Conservation (phyloP, 495 filamentous ascomycete species). For the Neurospora africana region DNA sequence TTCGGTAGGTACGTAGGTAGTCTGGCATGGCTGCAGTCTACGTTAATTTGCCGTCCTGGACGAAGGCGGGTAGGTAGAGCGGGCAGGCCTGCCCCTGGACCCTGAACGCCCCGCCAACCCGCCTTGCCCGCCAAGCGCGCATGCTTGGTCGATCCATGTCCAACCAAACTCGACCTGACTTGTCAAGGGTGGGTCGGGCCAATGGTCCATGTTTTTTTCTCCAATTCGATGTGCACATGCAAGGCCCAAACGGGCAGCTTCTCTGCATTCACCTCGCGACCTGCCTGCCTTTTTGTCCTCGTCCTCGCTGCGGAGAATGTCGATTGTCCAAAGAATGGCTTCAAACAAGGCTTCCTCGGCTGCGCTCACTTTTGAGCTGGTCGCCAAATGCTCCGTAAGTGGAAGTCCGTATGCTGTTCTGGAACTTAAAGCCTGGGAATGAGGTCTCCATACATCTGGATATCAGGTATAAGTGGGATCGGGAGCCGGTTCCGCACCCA, state of each 20-base stretch:
- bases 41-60: too few species aligned
- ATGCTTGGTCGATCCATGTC: neutral
- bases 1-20: too few species aligned
- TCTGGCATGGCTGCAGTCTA: too few species aligned
- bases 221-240: neutral
- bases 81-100: neutral
- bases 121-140: too few species aligned
- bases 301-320: constrained; percentile 10
- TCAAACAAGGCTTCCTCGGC: constrained; percentile 31
- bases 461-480: neutral
- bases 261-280: neutral
- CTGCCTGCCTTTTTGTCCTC: neutral
- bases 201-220: neutral
- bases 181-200: neutral
- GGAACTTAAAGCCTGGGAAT: neutral
- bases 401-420: neutral
- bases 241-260: neutral
- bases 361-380: constrained; percentile 71
- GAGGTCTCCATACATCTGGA: neutral
- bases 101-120: neutral
- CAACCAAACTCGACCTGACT: neutral
- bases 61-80: too few species aligned
- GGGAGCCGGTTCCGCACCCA: neutral
- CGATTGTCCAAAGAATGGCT: constrained; percentile 34
- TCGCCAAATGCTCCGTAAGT: constrained; percentile 75